These are phyloP conservation scores for Lactarius quietus DNA, from an alignment of 768 basidiomycete genomes.

Conservation along the genomic window DNA sequence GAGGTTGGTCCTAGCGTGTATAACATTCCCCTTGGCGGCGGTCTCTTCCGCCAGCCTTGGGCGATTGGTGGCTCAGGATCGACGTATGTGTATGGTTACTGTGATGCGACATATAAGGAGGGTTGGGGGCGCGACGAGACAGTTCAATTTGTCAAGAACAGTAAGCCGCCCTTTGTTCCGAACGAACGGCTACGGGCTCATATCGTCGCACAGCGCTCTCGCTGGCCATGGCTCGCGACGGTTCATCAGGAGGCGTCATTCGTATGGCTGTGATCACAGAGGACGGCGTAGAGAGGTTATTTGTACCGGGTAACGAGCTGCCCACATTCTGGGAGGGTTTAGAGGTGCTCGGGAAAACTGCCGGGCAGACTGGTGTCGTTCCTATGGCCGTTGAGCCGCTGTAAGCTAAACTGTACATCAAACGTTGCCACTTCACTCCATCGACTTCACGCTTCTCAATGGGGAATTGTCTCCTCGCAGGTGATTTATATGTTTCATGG, in stretches of 20 bases:
- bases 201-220: slow-evolving; percentile 61
- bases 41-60: slow-evolving; percentile 97
- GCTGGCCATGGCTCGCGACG: slow-evolving; percentile 96
- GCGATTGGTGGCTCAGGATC: slow-evolving; percentile 98
- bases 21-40: slow-evolving; percentile 96
- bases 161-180: slow-evolving; percentile 46
- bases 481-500: not conserved
- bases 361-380: slow-evolving; percentile 31
- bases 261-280: slow-evolving; percentile 97
- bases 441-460: not conserved
- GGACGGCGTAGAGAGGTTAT: slow-evolving; percentile 85
- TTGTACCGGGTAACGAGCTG: slow-evolving; percentile 86
- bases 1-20: slow-evolving; percentile 89
- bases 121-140: slow-evolving; percentile 90
- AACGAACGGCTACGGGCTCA: not conserved
- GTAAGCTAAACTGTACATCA: slow-evolving; percentile 12
- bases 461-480: not conserved
- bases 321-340: slow-evolving; percentile 88
- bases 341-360: slow-evolving; percentile 54
- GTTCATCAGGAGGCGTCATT: slow-evolving; percentile 95
- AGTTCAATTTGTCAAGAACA: slow-evolving; percentile 92
- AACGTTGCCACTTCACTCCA: not conserved
- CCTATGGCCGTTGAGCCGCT: slow-evolving; percentile 46
- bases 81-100: slow-evolving; percentile 98
- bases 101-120: slow-evolving; percentile 95